A percentile compares a stretch with the other conserved stretches of the same genome.
Conservation (phyloP, 1,139 yeast species). For the Nematodospora anomalae region DNA sequence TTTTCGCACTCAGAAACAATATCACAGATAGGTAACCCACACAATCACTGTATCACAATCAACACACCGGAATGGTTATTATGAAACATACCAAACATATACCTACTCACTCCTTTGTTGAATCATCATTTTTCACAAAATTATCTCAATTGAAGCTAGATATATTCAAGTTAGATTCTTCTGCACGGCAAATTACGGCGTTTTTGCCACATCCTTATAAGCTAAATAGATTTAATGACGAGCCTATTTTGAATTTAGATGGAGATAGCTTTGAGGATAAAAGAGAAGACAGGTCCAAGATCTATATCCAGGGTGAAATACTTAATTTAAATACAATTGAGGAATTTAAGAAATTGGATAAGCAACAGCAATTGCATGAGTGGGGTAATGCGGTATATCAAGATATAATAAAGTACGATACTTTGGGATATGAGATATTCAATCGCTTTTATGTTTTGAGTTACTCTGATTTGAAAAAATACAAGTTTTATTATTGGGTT, state of each 20-base stretch:
- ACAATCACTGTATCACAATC: background rate
- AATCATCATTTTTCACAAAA: slow-evolving; percentile 80
- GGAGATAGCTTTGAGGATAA: slow-evolving; percentile 42
- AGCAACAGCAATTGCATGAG: slow-evolving; percentile 50
- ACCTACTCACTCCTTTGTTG: slow-evolving; percentile 71
- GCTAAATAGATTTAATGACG: slow-evolving; percentile 43
- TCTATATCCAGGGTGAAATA: slow-evolving; percentile 28
- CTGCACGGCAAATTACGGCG: slow-evolving; percentile 42
- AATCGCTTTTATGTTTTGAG: slow-evolving; percentile 60
- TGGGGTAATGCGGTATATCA: slow-evolving; percentile 38
- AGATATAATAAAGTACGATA: slow-evolving; percentile 12
- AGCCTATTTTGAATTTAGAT: slow-evolving; percentile 39
- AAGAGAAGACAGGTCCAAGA: slow-evolving; percentile 30
- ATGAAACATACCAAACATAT: slow-evolving; percentile 23
- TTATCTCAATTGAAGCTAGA: slow-evolving; percentile 68
- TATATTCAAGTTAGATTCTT: slow-evolving; percentile 59
- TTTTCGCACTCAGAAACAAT: slow-evolving; percentile 1
- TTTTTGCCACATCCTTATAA: slow-evolving; percentile 31
- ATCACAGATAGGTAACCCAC: too few relatives aligned
- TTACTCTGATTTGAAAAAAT: slow-evolving; percentile 86
- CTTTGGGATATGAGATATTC: slow-evolving; percentile 14
- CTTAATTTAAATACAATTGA: slow-evolving; percentile 80
- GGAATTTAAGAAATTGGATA: slow-evolving; percentile 70
- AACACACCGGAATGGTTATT: slow-evolving; percentile 1
- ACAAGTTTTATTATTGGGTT: slow-evolving; percentile 86